Percentiles rank a stretch among this genome's conserved stretches.
Evolutionary conservation across 208 protist species (phyloP).

Genomic region (Leptomonas pyrrhocoris): DNA sequence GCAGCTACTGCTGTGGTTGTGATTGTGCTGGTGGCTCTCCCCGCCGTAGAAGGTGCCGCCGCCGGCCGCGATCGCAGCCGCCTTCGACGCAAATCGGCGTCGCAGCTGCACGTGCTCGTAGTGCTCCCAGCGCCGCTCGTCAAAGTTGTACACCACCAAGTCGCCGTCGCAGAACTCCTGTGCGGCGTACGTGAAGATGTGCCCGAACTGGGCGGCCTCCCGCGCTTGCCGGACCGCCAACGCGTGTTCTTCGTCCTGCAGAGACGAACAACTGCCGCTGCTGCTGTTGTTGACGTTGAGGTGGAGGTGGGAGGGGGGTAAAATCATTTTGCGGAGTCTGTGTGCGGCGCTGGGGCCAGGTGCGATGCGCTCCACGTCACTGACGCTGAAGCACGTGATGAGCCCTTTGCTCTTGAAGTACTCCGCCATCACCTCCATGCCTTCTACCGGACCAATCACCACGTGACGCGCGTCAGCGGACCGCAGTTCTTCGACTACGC

Average conservation of each 20-base stretch:
- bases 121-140: constrained; percentile 41
- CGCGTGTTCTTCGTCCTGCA: constrained; percentile 2
- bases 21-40: neutral
- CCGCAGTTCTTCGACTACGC: neutral
- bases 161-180: constrained; percentile 62
- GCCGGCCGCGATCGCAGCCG: constrained; percentile 4
- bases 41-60: too few species aligned
- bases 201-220: constrained; percentile 24
- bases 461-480: constrained; percentile 5
- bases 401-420: constrained; percentile 40
- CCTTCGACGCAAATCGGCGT: constrained; percentile 27
- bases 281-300: neutral
- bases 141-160: constrained; percentile 54
- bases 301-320: neutral
- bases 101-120: constrained; percentile 58
- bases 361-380: constrained; percentile 31
- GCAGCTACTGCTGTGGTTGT: constrained; percentile 23
- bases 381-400: constrained; percentile 47
- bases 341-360: constrained; percentile 39
- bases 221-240: constrained; percentile 31
- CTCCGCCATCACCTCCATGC: constrained; percentile 34
- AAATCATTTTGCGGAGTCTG: constrained; percentile 38
- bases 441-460: constrained; percentile 23
- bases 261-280: neutral
- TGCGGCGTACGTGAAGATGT: constrained; percentile 52